Evolutionary conservation across 2,329 filamentous ascomycete species (phyloP), one percentile per base, ranked within the genome.

Genomic region (Coleophoma eucalyptorum): DNA sequence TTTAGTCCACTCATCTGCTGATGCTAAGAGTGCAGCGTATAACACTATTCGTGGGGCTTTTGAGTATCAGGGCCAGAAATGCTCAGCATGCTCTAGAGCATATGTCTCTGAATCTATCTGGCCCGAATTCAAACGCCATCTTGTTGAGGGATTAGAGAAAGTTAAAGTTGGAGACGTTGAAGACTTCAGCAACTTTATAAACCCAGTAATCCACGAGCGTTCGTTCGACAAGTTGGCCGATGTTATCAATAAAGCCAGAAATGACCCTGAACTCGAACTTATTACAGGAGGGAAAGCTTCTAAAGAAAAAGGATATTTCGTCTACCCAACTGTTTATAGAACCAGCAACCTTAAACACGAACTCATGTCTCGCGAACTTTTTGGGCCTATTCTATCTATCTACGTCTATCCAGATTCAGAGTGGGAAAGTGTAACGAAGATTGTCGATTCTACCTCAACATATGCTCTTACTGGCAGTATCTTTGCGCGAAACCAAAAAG

Each of bases 31-130:
- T 63, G 89, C 89, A 12, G 89, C 81, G 26, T 77, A 88, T 58
- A 87, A 94, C 69, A 93, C 89, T 7, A 80, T 95, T 32, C 87
- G 90, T 48, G 89, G 88, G 43, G 89, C 90, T 2, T 95, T 94
- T 64, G 90, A 95, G 69, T 95, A 84, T 75, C 89, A 93, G 67
- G 90, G 90, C 43, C 90, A 95, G 69, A 95, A 95, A 72, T 95
- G 90, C 78, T 90, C 86, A 59, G 90, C 90, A 52, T 90, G 86
- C 18, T 92, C 87, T 20, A 83, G 90, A 12, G 73, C 83, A 43
- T 95, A 94, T 69, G 81, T 93, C 3, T 83, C 90, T 37, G 76
- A 79, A 61, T 91, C 87, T 2, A 69, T 86, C 43, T 90, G 86
- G 80, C 77, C 85, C 5, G 73, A 83, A 52, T 89, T 92, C 72